phyloP scores from a whole-genome alignment of 108 stramenopile species.

The Craspedostauros australis region DNA sequence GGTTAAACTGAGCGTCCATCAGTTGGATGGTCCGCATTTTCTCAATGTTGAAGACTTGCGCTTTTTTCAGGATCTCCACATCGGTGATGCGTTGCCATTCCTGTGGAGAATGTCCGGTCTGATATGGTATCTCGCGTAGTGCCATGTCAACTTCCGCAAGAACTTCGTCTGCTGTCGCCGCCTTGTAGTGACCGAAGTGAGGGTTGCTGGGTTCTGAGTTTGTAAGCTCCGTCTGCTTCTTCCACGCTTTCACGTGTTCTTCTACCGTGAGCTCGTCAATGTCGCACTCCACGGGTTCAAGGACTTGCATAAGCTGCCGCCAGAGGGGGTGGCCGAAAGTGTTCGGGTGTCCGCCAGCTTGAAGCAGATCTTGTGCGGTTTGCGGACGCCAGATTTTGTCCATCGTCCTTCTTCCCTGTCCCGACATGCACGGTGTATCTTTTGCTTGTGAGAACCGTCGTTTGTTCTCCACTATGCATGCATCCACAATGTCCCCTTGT shows the following conservation, averaged over 20 bases:
- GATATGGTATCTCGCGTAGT: not conserved
- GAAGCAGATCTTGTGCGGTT: too few species aligned
- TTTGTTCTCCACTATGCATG: too few species aligned
- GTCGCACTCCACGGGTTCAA: too few species aligned
- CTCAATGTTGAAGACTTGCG: not conserved
- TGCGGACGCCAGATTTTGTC: too few species aligned
- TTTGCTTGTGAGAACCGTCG: too few species aligned
- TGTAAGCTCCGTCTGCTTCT: not conserved
- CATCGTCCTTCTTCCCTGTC: too few species aligned
- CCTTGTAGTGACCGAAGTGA: conserved; percentile 8
- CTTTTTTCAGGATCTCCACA: conserved; percentile 4
- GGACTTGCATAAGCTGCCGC: too few species aligned
- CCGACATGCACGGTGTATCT: too few species aligned
- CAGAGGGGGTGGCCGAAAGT: too few species aligned
- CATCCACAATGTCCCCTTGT: too few species aligned
- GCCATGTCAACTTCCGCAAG: too few species aligned
- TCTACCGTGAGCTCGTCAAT: not conserved
- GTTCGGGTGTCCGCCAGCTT: too few species aligned
- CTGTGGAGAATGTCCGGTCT: not conserved
- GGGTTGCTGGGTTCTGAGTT: not conserved
- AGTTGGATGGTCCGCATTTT: conserved; percentile 4
- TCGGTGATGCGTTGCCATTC: conserved; percentile 2
- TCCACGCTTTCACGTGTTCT: conserved; percentile 1
- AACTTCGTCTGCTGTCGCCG: not conserved
- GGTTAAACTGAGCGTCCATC: conserved; percentile 5